phyloP scores from a whole-genome alignment of 2,329 filamentous ascomycete species.

The Arthrobotrys iridis region DNA sequence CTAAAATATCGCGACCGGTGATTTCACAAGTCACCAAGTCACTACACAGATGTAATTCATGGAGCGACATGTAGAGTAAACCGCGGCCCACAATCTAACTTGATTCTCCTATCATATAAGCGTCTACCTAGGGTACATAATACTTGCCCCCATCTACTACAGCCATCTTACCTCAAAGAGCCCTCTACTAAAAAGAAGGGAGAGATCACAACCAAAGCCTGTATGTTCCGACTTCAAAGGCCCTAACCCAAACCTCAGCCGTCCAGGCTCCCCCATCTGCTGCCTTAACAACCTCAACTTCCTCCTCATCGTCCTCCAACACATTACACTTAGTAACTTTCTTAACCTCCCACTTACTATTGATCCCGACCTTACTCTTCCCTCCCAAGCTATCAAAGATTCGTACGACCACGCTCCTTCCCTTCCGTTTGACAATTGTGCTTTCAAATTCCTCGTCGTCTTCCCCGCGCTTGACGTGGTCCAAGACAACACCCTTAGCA shows the following conservation, averaged over 20 bases:
- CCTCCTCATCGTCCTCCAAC: constrained; percentile 84
- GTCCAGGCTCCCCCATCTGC: constrained; percentile 62
- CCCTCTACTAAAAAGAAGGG: background rate
- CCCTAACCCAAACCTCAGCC: constrained; percentile 73
- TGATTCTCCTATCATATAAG: too few relatives aligned
- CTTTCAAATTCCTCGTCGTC: constrained; percentile 78
- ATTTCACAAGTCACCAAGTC: too few relatives aligned
- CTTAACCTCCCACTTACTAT: constrained; percentile 71
- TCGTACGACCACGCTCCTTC: constrained; percentile 81
- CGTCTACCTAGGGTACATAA: too few relatives aligned
- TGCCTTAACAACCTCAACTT: constrained; percentile 61
- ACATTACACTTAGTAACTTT: constrained; percentile 84
- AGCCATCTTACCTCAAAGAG: background rate
- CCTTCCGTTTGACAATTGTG: constrained; percentile 72
- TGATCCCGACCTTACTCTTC: constrained; percentile 75
- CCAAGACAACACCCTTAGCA: constrained; percentile 71
- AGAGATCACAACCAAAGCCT: constrained; percentile 70
- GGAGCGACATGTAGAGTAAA: too few relatives aligned
- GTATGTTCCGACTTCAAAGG: constrained; percentile 88
- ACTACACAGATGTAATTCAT: too few relatives aligned
- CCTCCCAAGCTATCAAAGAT: constrained; percentile 92
- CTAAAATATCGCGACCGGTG: too few relatives aligned
- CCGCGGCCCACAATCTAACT: too few relatives aligned
- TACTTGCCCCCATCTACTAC: too few relatives aligned
- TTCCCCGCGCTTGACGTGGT: constrained; percentile 92